Conservation (phyloP, 139 green algal genomes). For the Volvox africanus region DNA sequence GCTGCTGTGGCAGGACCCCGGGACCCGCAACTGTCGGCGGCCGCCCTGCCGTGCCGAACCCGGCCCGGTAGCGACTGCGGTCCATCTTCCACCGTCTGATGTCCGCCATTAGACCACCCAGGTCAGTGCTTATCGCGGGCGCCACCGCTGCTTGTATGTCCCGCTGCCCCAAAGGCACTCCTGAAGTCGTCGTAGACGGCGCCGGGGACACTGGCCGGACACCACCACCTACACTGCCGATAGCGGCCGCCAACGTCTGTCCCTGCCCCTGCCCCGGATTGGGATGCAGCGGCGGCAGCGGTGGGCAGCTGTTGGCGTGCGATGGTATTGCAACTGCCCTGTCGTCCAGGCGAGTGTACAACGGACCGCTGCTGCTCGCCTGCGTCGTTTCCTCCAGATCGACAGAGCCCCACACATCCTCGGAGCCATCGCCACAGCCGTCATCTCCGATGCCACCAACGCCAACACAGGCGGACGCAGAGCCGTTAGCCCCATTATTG, state of each 20-base stretch:
- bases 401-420: not conserved
- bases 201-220: not conserved
- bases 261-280: not conserved
- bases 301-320: not conserved
- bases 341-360: not conserved
- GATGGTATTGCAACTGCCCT: not conserved
- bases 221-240: not conserved
- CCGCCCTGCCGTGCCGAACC: not conserved
- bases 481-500: not conserved
- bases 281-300: constrained; percentile 12
- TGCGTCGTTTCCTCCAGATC: not conserved
- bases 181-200: not conserved
- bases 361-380: not conserved
- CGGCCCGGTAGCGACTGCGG: constrained; percentile 1
- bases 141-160: not conserved
- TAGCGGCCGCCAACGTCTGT: not conserved
- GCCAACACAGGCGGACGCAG: not conserved
- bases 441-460: not conserved
- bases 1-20: no score
- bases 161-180: not conserved
- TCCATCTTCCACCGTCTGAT: constrained; percentile 29
- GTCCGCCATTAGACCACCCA: constrained; percentile 19
- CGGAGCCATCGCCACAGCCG: not conserved
- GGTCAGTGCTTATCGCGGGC: not conserved
- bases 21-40: not conserved